Base-by-base conservation (phyloP, 1,139 yeast genomes). In the Sugiyamaella paludigena region DNA sequence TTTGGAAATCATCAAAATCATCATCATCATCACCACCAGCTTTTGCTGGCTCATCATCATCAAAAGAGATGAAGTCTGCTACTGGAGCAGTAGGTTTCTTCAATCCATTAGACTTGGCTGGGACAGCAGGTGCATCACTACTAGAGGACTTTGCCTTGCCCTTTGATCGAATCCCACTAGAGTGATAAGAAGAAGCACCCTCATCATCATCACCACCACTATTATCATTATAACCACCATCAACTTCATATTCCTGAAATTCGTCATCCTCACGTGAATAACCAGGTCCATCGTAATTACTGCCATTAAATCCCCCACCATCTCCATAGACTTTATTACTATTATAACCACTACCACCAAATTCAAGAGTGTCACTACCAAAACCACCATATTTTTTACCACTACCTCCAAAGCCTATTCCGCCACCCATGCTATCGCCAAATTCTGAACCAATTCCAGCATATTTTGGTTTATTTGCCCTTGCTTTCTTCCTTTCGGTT, bases 1-100 rank as follows among this genome's bases (percentile, higher is more conserved):
- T 81, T 68, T 91, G 97, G 77, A 91, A 91, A 59, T 92, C 98
- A 57, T 87, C 96, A 68, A 91, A 91, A 37, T 91, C 98, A 59
- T 89, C 97, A 57, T 85, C 95, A 40, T 83, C 88, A 37, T 81
- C 71, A 2, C 58, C 63, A 13, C 71, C 62, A n/a, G 62, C 61
- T 4, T 66, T 63, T 28, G 56, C 55, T 5, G 46, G 29, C 4
- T 36, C 44, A 37, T 49, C 56, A 31, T 58, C 63, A 48, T 52
- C 56, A 42, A 59, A 58, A 19, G 55, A 54, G 40, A 59, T 57
- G 30, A 59, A 55, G 36, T 58, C 62, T 8, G 54, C 48, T 7
- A 56, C 57, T 9, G 61, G 52, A 38, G 51, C 41, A 27, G 26
- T 16, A 11, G 40, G 30, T 10, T 28, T 27, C 32, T 37, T n/a